Percentiles rank a stretch among this genome's conserved stretches.
phyloP scores from a whole-genome alignment of 371 early-diverging fungal species.

The Nosema muscidifuracis region DNA sequence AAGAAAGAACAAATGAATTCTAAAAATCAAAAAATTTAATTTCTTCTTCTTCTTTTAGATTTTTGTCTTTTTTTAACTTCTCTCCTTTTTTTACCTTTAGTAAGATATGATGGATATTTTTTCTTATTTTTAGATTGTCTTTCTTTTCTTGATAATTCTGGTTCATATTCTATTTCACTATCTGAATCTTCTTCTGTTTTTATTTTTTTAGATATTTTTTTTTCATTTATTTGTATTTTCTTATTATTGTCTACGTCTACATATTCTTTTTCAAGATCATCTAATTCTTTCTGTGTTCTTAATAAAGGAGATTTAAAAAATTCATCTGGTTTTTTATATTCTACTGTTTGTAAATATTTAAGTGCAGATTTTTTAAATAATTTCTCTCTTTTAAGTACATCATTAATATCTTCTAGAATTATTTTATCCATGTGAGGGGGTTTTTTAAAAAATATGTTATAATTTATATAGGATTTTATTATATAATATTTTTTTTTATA shows the following conservation, averaged over 20 bases:
- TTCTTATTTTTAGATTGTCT: conserved; percentile 26
- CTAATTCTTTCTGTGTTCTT: conserved; percentile 31
- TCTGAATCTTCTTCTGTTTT: conserved; percentile 1
- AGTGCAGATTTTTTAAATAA: conserved; percentile 25
- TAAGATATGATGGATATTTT: conserved; percentile 2
- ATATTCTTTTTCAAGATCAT: conserved; percentile 13
- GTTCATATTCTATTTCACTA: conserved; percentile 10
- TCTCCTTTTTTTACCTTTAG: conserved; percentile 15
- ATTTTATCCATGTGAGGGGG: conserved; percentile 25
- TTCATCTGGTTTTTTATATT: neutral
- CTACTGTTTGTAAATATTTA: neutral
- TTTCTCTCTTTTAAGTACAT: conserved; percentile 28
- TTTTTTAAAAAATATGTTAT: too few relatives aligned
- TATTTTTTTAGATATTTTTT: neutral
- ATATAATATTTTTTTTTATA: too few relatives aligned
- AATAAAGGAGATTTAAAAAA: neutral
- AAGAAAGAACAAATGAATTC: too few relatives aligned
- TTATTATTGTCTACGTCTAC: conserved; percentile 1
- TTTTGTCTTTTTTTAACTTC: conserved; percentile 23
- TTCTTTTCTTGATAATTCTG: conserved; percentile 21
- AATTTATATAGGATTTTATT: too few relatives aligned
- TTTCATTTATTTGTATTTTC: conserved; percentile 14
- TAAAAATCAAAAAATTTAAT: neutral
- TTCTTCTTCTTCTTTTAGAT: conserved; percentile 6
- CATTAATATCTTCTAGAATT: conserved; percentile 28